These are phyloP conservation scores for Durusdinium trenchii DNA, from an alignment of 73 alveolate species.

Conservation along the genomic window DNA sequence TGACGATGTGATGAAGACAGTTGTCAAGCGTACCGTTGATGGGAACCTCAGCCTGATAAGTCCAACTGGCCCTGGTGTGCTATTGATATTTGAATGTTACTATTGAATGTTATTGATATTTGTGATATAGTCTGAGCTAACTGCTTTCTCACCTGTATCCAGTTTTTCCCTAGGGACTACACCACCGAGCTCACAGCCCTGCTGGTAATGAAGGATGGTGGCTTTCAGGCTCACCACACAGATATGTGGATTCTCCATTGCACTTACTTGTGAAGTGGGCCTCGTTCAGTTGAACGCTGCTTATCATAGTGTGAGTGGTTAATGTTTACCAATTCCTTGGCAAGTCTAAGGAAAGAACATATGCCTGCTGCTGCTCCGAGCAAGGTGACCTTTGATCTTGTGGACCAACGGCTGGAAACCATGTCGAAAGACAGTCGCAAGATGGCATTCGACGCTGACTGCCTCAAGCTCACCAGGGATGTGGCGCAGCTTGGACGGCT, in stretches of 20 bases:
- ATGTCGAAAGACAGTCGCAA: not conserved
- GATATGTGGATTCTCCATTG: not conserved
- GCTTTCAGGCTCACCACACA: not conserved
- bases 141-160: not conserved
- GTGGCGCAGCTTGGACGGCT: no score
- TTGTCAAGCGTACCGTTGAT: not conserved
- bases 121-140: not conserved
- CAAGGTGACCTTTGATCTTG: not conserved
- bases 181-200: not conserved
- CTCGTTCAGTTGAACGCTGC: not conserved
- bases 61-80: not conserved
- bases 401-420: not conserved
- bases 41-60: not conserved
- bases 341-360: not conserved
- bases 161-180: constrained; percentile 9
- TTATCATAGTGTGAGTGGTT: not conserved
- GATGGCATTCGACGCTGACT: not conserved
- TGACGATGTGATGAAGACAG: not conserved
- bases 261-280: no score
- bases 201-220: not conserved
- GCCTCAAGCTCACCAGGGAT: constrained; percentile 4
- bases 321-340: not conserved
- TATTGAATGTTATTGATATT: not conserved
- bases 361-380: not conserved
- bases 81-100: not conserved